Percentiles rank a stretch among this genome's conserved stretches.
phyloP scores from a whole-genome alignment of 2,329 filamentous ascomycete species.

The Madurella fahalii region DNA sequence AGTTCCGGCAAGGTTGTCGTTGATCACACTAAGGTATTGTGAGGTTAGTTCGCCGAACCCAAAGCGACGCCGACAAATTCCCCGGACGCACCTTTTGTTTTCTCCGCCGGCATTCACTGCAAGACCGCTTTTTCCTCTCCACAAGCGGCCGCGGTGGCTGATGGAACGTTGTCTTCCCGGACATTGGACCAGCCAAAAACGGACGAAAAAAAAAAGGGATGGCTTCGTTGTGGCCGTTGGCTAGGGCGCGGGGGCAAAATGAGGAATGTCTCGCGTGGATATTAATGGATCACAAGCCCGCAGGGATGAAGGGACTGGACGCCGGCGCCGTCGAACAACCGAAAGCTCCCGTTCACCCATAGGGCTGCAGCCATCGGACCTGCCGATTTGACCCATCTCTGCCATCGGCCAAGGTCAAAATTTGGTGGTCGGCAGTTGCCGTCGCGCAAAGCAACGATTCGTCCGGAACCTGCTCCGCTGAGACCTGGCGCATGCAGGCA shows the following conservation, averaged over 20 bases:
- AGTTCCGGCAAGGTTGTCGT: conserved; percentile 19
- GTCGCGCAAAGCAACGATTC: neutral
- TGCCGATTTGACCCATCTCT: neutral
- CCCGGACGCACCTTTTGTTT: conserved; percentile 18
- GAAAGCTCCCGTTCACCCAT: neutral
- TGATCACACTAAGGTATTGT: conserved; percentile 14
- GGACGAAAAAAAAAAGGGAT: neutral
- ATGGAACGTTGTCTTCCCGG: neutral
- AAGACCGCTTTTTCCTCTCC: conserved; percentile 18
- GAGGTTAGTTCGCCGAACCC: neutral
- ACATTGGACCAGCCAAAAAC: conserved; percentile 9
- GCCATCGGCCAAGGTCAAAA: neutral
- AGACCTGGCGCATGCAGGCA: neutral
- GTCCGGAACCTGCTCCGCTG: neutral
- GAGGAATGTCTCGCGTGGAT: neutral
- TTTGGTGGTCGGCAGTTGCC: neutral
- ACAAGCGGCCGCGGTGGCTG: neutral
- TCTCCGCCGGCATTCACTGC: conserved; percentile 18
- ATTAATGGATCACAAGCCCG: neutral
- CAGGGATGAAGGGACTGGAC: neutral
- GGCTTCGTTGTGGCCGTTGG: neutral
- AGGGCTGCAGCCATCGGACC: neutral
- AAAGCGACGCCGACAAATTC: neutral
- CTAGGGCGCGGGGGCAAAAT: neutral
- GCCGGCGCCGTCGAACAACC: no score